Conservation (phyloP, 1,284 basidiomycete genomes). For the Leccinum fuscescens region DNA sequence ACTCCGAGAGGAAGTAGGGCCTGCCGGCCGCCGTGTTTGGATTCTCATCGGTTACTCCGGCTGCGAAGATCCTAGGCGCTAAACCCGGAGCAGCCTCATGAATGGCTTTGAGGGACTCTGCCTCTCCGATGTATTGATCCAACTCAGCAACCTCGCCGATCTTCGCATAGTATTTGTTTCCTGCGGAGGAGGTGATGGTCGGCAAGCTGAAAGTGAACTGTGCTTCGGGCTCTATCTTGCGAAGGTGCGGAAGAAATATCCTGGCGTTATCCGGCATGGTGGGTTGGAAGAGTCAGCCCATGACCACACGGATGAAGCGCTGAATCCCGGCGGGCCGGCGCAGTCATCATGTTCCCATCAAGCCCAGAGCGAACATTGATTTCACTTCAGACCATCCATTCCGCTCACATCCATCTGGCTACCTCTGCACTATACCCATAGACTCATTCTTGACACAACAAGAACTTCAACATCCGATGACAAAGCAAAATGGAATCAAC, state of each 20-base stretch:
- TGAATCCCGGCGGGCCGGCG: not conserved
- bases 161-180: constrained; percentile 62
- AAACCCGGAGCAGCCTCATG: constrained; percentile 62
- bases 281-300: not conserved
- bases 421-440: not conserved
- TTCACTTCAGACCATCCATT: not conserved
- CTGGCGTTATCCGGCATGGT: constrained; percentile 27
- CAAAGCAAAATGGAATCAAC: not conserved
- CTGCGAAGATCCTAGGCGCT: constrained; percentile 60
- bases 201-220: constrained; percentile 50
- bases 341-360: not conserved
- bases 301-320: not conserved
- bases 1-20: constrained; percentile 75
- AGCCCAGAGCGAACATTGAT: not conserved
- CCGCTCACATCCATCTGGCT: not conserved
- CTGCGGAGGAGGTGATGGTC: constrained; percentile 54
- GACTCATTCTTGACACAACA: not conserved
- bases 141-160: constrained; percentile 46
- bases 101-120: constrained; percentile 69
- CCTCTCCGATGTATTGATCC: constrained; percentile 73
- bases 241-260: constrained; percentile 44
- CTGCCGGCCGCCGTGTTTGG: constrained; percentile 36
- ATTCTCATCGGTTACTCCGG: constrained; percentile 41
- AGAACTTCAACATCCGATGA: not conserved
- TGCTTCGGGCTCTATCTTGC: constrained; percentile 47